Percentiles rank a stretch among this genome's conserved stretches.
Conservation (phyloP, 108 stramenopile genomes). For the Nitzschia sp. region DNA sequence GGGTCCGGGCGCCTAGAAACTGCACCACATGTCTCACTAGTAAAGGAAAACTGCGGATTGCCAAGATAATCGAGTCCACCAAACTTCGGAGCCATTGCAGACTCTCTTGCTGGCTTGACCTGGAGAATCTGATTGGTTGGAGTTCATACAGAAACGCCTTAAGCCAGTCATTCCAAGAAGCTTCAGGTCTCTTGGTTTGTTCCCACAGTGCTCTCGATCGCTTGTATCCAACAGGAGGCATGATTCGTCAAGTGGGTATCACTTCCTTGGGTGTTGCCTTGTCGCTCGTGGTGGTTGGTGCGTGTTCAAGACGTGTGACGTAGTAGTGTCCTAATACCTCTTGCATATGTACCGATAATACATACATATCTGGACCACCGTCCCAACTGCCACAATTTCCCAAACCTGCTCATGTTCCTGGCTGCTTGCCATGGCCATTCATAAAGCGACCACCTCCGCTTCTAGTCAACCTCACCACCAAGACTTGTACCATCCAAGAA, state of each 20-base stretch:
- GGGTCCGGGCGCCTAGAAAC: neutral
- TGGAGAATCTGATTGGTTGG: slow-evolving; percentile 67
- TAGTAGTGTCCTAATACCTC: too few species aligned
- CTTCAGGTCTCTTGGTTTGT: slow-evolving; percentile 35
- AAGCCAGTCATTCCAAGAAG: neutral
- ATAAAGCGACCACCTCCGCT: too few species aligned
- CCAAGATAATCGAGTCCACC: neutral
- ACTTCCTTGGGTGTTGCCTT: neutral
- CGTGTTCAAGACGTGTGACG: too few species aligned
- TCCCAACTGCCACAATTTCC: too few species aligned
- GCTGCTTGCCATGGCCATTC: too few species aligned
- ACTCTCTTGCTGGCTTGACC: neutral
- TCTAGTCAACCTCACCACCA: too few species aligned
- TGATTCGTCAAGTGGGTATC: neutral
- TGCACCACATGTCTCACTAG: neutral
- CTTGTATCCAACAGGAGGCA: slow-evolving; percentile 32
- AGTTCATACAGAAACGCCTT: slow-evolving; percentile 71
- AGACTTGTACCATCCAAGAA: too few species aligned
- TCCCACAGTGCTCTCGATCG: slow-evolving; percentile 63
- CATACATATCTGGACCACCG: too few species aligned
- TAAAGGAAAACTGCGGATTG: slow-evolving; percentile 16
- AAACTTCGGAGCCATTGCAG: neutral
- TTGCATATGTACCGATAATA: too few species aligned
- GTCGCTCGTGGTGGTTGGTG: too few species aligned
- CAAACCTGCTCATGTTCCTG: too few species aligned